phyloP scores from a whole-genome alignment of 2,329 filamentous ascomycete species.

The Cladosporium cucumerinum region DNA sequence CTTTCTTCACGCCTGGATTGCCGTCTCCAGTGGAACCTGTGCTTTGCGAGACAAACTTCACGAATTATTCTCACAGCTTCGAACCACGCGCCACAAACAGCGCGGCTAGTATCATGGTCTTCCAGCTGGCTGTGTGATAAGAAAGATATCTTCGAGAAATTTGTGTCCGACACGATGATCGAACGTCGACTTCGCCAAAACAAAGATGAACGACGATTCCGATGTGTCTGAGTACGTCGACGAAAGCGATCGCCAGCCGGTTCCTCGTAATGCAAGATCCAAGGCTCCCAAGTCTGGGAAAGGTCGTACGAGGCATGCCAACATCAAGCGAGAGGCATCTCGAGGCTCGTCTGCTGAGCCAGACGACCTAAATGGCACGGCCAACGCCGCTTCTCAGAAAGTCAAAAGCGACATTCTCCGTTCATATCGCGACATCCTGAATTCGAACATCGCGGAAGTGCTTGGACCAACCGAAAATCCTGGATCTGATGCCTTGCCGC shows the following conservation, averaged over 20 bases:
- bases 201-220: conserved; percentile 12
- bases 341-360: not conserved
- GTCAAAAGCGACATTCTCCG: not conserved
- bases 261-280: not conserved
- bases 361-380: not conserved
- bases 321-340: not conserved
- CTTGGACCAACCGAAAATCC: not conserved
- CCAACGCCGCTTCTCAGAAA: not conserved
- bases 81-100: not conserved
- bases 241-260: not conserved
- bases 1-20: not conserved
- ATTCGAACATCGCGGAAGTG: conserved; percentile 55
- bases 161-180: not conserved
- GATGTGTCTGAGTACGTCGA: conserved; percentile 5
- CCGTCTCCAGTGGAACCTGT: not conserved
- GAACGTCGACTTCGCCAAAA: not conserved
- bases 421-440: conserved; percentile 50
- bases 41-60: not conserved
- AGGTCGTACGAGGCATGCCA: not conserved
- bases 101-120: not conserved
- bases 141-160: rapidly evolving
- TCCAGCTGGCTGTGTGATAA: not conserved
- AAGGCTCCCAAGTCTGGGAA: not conserved
- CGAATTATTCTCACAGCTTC: not conserved
- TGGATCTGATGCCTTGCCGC: conserved; percentile 17